phyloP scores from a whole-genome alignment of 768 basidiomycete species.

The Royoungia palumana region DNA sequence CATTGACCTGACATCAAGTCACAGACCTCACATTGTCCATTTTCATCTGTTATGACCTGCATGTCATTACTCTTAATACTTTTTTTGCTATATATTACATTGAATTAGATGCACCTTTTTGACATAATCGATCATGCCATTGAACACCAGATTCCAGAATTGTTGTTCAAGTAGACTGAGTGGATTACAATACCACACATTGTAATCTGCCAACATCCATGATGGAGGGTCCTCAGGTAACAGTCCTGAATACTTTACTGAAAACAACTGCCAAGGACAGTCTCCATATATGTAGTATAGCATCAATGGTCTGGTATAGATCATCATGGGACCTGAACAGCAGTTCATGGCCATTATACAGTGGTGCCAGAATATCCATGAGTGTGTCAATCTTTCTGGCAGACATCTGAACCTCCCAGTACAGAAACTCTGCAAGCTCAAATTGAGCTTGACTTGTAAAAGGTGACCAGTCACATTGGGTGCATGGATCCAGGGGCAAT shows the following conservation, averaged over 20 bases:
- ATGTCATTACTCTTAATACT: too few species aligned
- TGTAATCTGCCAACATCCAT: slow-evolving; percentile 27
- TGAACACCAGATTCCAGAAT: not conserved
- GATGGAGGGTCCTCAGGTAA: slow-evolving; percentile 7
- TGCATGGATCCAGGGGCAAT: not conserved
- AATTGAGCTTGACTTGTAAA: not conserved
- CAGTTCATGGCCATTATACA: not conserved
- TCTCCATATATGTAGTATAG: slow-evolving; percentile 27
- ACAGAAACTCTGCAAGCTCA: not conserved
- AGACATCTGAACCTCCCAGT: slow-evolving; percentile 18
- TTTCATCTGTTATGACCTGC: not conserved
- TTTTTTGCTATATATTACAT: too few species aligned
- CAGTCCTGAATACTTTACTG: slow-evolving; percentile 23
- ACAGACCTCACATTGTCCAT: not conserved
- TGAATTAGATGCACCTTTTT: not conserved
- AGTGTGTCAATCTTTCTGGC: slow-evolving; percentile 23
- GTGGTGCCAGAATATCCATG: slow-evolving; percentile 10
- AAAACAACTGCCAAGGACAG: slow-evolving; percentile 36
- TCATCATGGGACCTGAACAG: slow-evolving; percentile 31
- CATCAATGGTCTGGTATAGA: slow-evolving; percentile 16
- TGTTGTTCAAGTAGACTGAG: not conserved
- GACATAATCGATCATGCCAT: not conserved
- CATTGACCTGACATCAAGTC: slow-evolving; percentile 12
- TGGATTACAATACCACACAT: slow-evolving; percentile 25
- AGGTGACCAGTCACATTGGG: not conserved